These are phyloP conservation scores for Bryopsis sp. DNA, from an alignment of 139 green algal genomes.

Conservation along the genomic window DNA sequence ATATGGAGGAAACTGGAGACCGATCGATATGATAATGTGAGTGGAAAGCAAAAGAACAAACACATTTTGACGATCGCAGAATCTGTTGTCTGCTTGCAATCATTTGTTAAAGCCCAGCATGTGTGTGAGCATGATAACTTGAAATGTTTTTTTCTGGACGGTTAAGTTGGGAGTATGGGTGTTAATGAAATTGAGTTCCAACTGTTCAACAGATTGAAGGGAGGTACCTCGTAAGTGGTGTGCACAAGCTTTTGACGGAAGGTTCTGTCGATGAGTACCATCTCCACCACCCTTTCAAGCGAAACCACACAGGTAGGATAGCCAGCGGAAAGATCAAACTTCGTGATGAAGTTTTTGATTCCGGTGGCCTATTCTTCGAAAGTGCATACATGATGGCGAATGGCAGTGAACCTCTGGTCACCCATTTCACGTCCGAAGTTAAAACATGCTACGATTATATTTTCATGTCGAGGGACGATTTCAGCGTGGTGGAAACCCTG, in stretches of 20 bases:
- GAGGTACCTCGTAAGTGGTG: neutral
- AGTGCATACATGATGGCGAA: constrained; percentile 21
- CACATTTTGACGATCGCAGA: neutral
- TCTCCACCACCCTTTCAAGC: constrained; percentile 21
- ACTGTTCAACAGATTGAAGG: constrained; percentile 7
- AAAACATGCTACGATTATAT: constrained; percentile 49
- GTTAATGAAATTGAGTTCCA: neutral
- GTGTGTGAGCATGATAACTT: neutral
- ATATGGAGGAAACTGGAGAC: constrained; percentile 23
- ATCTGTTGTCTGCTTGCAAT: neutral
- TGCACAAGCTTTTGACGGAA: constrained; percentile 29
- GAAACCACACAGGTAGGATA: constrained; percentile 13
- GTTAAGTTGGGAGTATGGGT: neutral
- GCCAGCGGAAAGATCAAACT: constrained; percentile 5
- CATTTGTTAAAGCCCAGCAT: neutral
- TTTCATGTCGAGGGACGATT: constrained; percentile 28
- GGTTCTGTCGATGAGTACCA: constrained; percentile 24
- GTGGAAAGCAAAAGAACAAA: neutral
- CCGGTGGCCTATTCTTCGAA: constrained; percentile 12
- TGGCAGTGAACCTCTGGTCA: constrained; percentile 38
- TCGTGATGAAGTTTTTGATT: neutral
- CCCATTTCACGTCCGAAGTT: constrained; percentile 39
- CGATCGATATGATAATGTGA: constrained; percentile 25
- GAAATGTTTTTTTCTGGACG: neutral
- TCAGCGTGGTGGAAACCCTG: constrained; percentile 25